Evolutionary conservation across 1,284 basidiomycete genomes (phyloP), one percentile per base, ranked within the genome.

Genomic region (Trichosporon sp.): DNA sequence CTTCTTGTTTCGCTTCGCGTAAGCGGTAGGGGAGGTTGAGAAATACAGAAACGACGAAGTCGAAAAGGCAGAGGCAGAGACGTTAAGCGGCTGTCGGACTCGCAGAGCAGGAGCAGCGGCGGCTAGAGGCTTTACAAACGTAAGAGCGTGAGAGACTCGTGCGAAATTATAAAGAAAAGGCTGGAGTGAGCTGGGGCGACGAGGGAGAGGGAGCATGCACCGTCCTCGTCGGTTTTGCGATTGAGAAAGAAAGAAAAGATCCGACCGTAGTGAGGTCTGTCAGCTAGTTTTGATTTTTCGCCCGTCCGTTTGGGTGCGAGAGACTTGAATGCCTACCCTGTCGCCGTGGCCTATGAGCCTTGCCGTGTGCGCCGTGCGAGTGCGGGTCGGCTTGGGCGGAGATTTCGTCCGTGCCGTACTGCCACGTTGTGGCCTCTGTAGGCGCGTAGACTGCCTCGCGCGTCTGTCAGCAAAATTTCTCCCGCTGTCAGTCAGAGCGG

Each of bases 1-100:
- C 90, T 93, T 94, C 77, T 81, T 90, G 52, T 70, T 71, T 65
- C 49, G 49, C 49, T 76, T 72, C 33, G 70, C 70, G 37, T 54
- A 59, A 21, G 63, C 33, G 37, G 70, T 25, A 32, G 66, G 25
- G 49, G 49, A 29, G 19, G 49, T 54, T 14, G 49, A 54, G 25
- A 54, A 54, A 29, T 54, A 29, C 25, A 29, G 31, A n/a, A 14
- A 54, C 25, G 34, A 37, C 5, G 34, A 13, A 37, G 34, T 13
- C 13, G 34, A 13, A 37, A 4, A 3, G 34, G n/a, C 34, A 37
- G 34, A 11, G n/a, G 34, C 4, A 37, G 33, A 13, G n/a, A n/a
- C n/a, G n/a, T n/a, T n/a, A n/a, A n/a, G 37, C 37, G 37, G 37
- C 40, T 44, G 40, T 14, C 40, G 40, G 40, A 44, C 40, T 44